Percentiles rank a stretch among this genome's conserved stretches.
Evolutionary conservation across 257 asterid genomes (phyloP).

Genomic region (Osmanthus fragrans): DNA sequence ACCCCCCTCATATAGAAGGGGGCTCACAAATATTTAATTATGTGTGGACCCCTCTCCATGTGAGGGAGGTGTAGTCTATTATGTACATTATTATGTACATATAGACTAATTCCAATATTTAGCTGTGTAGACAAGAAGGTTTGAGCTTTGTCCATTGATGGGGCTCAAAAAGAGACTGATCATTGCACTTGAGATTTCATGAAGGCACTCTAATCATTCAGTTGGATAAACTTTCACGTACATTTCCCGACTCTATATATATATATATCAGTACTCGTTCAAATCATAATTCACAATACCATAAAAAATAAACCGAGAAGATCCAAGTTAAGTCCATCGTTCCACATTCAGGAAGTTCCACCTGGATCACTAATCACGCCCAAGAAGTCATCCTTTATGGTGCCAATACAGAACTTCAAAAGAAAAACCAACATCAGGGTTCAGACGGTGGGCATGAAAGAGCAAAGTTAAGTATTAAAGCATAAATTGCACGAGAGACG

Average conservation of each 20-base stretch:
- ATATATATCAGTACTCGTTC: neutral
- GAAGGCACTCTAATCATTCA: neutral
- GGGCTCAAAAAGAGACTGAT: neutral
- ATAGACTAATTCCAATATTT: too few species aligned
- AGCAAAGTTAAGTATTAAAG: neutral
- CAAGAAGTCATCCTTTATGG: constrained; percentile 88
- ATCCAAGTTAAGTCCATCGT: neutral
- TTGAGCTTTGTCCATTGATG: neutral
- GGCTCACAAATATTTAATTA: too few species aligned
- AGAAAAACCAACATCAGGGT: neutral
- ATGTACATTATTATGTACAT: too few species aligned
- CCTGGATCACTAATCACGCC: constrained; percentile 95
- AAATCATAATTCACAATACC: neutral
- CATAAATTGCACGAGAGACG: neutral
- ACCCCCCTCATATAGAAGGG: too few species aligned
- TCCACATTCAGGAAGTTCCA: constrained; percentile 48
- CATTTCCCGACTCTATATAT: neutral
- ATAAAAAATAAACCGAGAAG: neutral
- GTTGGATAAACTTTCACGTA: neutral
- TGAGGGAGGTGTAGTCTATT: too few species aligned
- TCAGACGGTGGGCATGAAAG: neutral
- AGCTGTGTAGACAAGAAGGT: too few species aligned
- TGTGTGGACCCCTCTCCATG: too few species aligned
- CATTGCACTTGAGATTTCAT: neutral
- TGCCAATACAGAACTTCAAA: constrained; percentile 88